Conservation (phyloP, 306 rosid species). For the Gastrolobium villosum region DNA sequence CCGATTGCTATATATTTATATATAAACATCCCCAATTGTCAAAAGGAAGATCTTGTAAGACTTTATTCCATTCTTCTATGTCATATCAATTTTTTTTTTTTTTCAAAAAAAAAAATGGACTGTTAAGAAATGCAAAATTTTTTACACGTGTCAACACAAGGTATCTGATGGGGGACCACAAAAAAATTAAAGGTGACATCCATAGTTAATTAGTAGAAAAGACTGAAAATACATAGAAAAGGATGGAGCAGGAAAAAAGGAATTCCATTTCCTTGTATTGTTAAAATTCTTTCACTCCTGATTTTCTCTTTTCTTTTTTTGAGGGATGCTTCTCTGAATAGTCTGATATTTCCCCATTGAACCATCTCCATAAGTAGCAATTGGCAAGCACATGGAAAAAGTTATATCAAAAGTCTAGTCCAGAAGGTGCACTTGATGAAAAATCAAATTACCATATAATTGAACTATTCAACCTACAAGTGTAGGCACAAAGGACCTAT, state of each 20-base stretch:
- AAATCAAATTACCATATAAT: not conserved
- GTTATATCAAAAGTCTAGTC: not conserved
- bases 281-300: not conserved
- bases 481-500: not conserved
- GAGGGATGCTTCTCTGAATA: not conserved
- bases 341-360: not conserved
- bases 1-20: not conserved
- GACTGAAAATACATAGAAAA: not conserved
- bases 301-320: conserved; percentile 19
- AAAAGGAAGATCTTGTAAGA: not conserved
- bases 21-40: conserved; percentile 10
- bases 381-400: not conserved
- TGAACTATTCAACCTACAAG: not conserved
- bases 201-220: not conserved
- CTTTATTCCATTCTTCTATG: conserved; percentile 53
- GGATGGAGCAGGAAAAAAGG: not conserved
- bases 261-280: conserved; percentile 1
- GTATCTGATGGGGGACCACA: conserved; percentile 13
- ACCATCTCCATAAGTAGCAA: not conserved
- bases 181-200: not conserved
- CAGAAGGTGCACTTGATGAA: not conserved
- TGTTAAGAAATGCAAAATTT: not conserved
- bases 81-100: not conserved
- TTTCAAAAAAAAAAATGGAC: not conserved
- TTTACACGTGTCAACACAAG: conserved; percentile 35